Evolutionary conservation across 1,139 yeast species (phyloP), one percentile per base, ranked within the genome.

Genomic region (Suhomyces yuchorum): DNA sequence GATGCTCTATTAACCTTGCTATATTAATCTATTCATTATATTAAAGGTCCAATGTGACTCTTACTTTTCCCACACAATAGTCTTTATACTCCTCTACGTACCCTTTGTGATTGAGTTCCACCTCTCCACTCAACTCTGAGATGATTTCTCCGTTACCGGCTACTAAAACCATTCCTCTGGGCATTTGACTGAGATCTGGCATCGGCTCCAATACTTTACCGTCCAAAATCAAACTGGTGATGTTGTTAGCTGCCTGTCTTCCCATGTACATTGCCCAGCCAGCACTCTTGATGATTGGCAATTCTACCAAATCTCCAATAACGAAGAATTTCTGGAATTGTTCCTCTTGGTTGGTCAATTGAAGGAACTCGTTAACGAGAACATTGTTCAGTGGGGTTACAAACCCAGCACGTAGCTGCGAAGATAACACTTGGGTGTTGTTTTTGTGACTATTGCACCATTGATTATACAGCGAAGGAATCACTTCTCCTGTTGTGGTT

Each of bases 241-340:
- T 57, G 48, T 75, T 75, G 51, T 70, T 68, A n/a, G 78, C 77
- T 1, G 63, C 70, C 49, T 65, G 71, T 40, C 76, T 56, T 2
- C 78, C 79, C 70, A 70, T 72, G 53, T 70, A 73, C 59, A 72
- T 64, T 4, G 78, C 79, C 79, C 79, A 75, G 0, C 79, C 79
- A 1, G 79, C 79, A 37, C 74, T 69, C 56, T 75, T 75, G 47
- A 75, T 70, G 44, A 73, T 70, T 22, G 74, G 71, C 22, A 68
- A 54, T 36, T 71, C 75, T 3, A 71, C 74, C 54, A 74, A 61
- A 54, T 75, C 78, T 3, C 80, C 80, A 28, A 72, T 50, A 14
- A 63, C 74, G 50, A 74, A 75, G 48, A 73, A 61, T 44, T 71
- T 63, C 22, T 56, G 47, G 28, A 42, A 26, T n/a, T 51, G 39